phyloP scores from a whole-genome alignment of 106 monocot genomes.

The Posidonia australis region DNA sequence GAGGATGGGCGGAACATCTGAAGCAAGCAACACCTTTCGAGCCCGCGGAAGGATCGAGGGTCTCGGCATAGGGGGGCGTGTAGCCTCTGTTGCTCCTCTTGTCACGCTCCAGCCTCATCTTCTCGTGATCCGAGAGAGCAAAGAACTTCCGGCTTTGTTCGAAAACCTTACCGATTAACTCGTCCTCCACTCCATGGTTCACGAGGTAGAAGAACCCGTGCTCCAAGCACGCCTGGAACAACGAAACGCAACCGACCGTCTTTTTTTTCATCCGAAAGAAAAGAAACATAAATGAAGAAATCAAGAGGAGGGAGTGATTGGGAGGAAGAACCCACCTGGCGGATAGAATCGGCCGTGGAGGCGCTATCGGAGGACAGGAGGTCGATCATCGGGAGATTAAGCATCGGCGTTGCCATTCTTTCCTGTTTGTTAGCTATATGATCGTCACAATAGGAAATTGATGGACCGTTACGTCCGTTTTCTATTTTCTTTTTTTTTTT shows the following conservation, averaged over 20 bases:
- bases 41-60: constrained; percentile 36
- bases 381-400: constrained; percentile 55
- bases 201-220: constrained; percentile 89
- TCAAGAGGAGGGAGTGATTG: not conserved
- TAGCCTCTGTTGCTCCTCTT: constrained; percentile 48
- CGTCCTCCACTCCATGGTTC: constrained; percentile 67
- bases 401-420: not conserved
- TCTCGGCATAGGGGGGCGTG: constrained; percentile 47
- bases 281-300: not conserved
- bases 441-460: too few species aligned
- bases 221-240: constrained; percentile 69
- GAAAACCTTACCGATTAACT: constrained; percentile 22
- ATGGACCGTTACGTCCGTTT: too few species aligned
- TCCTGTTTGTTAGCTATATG: too few species aligned
- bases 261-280: not conserved
- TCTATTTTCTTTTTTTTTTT: too few species aligned
- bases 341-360: constrained; percentile 41
- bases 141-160: constrained; percentile 71
- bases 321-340: constrained; percentile 22
- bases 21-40: not conserved
- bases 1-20: not conserved
- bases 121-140: constrained; percentile 42
- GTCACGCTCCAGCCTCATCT: constrained; percentile 54
- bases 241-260: not conserved
- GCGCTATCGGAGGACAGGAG: constrained; percentile 42